These are phyloP conservation scores for Exophiala alcalophila DNA, from an alignment of 2,329 filamentous ascomycete species.

Conservation along the genomic window DNA sequence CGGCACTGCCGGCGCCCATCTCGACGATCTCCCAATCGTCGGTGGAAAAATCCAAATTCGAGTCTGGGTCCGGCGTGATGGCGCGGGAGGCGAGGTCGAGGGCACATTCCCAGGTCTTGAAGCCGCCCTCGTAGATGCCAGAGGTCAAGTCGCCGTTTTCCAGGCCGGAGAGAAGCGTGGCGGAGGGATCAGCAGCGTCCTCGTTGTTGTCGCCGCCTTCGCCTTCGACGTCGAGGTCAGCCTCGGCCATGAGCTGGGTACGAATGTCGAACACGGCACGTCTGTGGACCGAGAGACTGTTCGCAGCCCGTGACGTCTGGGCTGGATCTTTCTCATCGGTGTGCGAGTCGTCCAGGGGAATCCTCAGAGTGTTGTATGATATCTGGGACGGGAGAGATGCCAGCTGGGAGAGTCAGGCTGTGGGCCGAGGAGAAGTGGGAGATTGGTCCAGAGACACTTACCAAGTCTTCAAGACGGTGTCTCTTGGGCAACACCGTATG, in stretches of 20 bases:
- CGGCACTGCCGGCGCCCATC: slow-evolving; percentile 62
- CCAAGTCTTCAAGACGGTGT: slow-evolving; percentile 49
- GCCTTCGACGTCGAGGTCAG: slow-evolving; percentile 35
- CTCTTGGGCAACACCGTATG: slow-evolving; percentile 37
- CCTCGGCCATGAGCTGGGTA: slow-evolving; percentile 62
- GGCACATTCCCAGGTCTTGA: slow-evolving; percentile 67
- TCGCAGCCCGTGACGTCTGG: neutral
- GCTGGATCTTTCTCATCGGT: slow-evolving; percentile 2
- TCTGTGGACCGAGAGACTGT: slow-evolving; percentile 36
- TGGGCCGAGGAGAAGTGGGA: neutral
- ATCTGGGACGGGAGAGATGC: slow-evolving; percentile 52
- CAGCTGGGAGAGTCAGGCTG: slow-evolving; percentile 12
- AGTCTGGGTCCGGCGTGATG: neutral
- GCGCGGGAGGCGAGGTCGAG: slow-evolving; percentile 51
- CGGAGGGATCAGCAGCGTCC: slow-evolving; percentile 36
- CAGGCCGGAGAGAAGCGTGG: slow-evolving; percentile 47
- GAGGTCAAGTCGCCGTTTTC: slow-evolving; percentile 53
- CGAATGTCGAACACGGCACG: slow-evolving; percentile 63
- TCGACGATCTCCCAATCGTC: slow-evolving; percentile 46
- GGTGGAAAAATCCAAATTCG: neutral
- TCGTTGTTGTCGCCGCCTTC: too few species aligned
- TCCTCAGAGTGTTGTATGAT: slow-evolving; percentile 54
- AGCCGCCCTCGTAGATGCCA: slow-evolving; percentile 64
- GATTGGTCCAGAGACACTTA: slow-evolving; percentile 36
- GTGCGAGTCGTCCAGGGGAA: slow-evolving; percentile 26